A percentile compares a stretch with the other conserved stretches of the same genome.
phyloP scores from a whole-genome alignment of 305 asterid genomes.

The Plantago rigida region DNA sequence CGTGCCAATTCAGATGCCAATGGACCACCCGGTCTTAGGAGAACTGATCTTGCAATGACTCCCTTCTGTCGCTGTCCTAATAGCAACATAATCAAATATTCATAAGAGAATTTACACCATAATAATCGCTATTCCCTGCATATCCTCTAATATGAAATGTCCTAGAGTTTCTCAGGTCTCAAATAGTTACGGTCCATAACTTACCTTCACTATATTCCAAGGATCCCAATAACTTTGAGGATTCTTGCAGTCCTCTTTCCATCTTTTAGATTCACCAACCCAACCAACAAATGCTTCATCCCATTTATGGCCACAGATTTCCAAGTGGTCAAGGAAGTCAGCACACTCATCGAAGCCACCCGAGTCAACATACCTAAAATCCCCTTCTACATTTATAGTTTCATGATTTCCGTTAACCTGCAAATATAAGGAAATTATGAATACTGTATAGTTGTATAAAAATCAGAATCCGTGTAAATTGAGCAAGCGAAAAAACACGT shows the following conservation, averaged over 20 bases:
- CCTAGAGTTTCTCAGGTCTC: background rate
- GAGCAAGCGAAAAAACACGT: background rate
- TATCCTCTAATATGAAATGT: conserved; percentile 9
- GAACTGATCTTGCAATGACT: conserved; percentile 75
- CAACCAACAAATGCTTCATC: conserved; percentile 78
- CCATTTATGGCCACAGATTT: conserved; percentile 59
- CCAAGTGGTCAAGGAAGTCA: conserved; percentile 73
- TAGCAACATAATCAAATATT: conserved; percentile 35
- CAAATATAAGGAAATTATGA: conserved; percentile 16
- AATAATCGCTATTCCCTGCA: background rate
- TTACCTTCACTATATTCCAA: conserved; percentile 79
- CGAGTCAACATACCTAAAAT: conserved; percentile 70
- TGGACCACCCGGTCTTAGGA: conserved; percentile 85
- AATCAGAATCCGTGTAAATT: background rate
- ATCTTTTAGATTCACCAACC: conserved; percentile 48
- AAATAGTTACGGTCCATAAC: conserved; percentile 25
- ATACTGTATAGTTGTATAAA: conserved; percentile 5
- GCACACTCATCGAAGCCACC: conserved; percentile 75
- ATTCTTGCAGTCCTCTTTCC: conserved; percentile 44
- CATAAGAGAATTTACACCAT: conserved; percentile 5
- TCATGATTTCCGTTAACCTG: conserved; percentile 95
- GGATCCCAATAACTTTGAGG: conserved; percentile 61
- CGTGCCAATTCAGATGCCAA: conserved; percentile 76
- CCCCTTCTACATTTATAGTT: conserved; percentile 93
- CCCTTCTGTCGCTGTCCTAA: conserved; percentile 97